A percentile compares a stretch with the other conserved stretches of the same genome.
Evolutionary conservation across 2,329 filamentous ascomycete species (phyloP).

Genomic region (Diaporthe caulivora): DNA sequence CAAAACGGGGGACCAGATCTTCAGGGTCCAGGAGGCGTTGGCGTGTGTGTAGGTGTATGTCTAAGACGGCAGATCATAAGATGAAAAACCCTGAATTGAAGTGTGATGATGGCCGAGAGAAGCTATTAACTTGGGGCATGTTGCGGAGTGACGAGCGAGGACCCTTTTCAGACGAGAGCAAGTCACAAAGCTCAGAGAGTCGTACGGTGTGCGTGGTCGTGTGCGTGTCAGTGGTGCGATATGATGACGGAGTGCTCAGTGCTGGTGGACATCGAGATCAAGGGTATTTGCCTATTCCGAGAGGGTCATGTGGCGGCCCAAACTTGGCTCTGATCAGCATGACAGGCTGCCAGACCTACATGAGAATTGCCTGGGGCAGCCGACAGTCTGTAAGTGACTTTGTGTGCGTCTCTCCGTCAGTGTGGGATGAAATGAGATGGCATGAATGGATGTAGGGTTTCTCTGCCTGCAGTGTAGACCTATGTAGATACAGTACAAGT

Average conservation of each 20-base stretch:
- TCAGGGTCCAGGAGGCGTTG: conserved; percentile 1
- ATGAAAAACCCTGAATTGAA: background rate
- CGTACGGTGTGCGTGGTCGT: conserved; percentile 21
- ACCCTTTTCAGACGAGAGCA: background rate
- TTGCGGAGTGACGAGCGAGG: background rate
- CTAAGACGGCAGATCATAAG: conserved; percentile 3
- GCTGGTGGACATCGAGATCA: conserved; percentile 34
- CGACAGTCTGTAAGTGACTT: background rate
- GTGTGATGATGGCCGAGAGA: background rate
- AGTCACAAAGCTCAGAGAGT: conserved; percentile 2
- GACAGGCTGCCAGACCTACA: conserved; percentile 27
- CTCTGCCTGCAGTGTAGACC: background rate
- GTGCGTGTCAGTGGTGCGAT: conserved; percentile 32
- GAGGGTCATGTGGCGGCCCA: conserved; percentile 30
- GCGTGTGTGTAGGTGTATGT: conserved; percentile 4
- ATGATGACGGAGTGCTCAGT: background rate
- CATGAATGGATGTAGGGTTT: background rate
- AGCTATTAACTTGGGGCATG: background rate
- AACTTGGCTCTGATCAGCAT: conserved; percentile 33
- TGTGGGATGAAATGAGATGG: background rate
- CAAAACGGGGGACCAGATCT: background rate
- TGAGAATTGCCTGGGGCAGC: background rate
- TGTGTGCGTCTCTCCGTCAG: background rate
- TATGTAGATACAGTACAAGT: too few relatives aligned
- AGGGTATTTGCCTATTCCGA: conserved; percentile 12